Percentiles rank a stretch among this genome's conserved stretches.
phyloP scores from a whole-genome alignment of 768 basidiomycete genomes.

The Suillus paluster region DNA sequence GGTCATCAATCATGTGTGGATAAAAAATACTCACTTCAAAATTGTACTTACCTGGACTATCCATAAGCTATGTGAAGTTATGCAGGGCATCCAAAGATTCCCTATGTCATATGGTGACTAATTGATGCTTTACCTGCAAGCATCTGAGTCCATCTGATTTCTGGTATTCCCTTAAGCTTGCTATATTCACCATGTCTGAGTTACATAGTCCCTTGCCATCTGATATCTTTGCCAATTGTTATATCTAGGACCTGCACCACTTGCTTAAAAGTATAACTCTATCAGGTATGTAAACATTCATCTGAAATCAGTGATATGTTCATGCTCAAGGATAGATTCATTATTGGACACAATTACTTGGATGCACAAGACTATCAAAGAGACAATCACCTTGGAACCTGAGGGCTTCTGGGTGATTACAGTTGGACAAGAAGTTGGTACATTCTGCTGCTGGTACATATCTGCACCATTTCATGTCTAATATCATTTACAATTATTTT shows the following conservation, averaged over 20 bases:
- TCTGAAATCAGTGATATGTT: background rate
- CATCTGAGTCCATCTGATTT: too few species aligned
- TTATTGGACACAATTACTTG: conserved; percentile 1
- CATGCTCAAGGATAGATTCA: background rate
- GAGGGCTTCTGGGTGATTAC: conserved; percentile 4
- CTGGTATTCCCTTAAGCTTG: background rate
- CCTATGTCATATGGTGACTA: too few species aligned
- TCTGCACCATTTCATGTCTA: background rate
- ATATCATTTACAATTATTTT: background rate
- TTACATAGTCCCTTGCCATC: background rate
- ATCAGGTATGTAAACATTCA: background rate
- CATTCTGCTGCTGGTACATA: background rate
- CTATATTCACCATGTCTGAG: background rate
- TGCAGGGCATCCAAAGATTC: too few species aligned
- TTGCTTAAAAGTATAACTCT: background rate
- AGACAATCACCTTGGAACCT: background rate
- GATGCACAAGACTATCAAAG: background rate
- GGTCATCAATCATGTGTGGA: too few species aligned
- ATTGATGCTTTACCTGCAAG: too few species aligned
- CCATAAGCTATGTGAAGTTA: too few species aligned
- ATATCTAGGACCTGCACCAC: background rate
- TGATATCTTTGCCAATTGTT: background rate
- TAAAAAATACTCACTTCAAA: too few species aligned
- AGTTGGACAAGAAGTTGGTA: conserved; percentile 6
- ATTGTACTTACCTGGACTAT: too few species aligned